A percentile compares a stretch with the other conserved stretches of the same genome.
These are phyloP conservation scores for Fusarium graminum DNA, from an alignment of 2,329 filamentous ascomycete genomes.

Conservation along the genomic window DNA sequence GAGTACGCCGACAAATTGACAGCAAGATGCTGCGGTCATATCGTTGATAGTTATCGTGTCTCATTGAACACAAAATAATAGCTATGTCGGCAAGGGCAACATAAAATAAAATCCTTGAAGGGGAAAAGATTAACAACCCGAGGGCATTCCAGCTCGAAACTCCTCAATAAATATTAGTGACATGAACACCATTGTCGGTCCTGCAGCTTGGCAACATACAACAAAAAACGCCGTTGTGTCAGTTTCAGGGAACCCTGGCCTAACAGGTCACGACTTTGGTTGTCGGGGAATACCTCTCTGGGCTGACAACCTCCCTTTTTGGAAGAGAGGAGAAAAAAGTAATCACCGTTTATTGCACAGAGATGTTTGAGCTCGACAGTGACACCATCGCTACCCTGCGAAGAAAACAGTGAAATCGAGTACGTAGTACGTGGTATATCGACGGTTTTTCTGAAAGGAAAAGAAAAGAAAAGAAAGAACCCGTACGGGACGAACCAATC, in stretches of 20 bases:
- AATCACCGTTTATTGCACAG: not conserved
- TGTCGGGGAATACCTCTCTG: slow-evolving; percentile 5
- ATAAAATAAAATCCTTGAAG: not conserved
- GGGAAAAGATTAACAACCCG: slow-evolving; percentile 23
- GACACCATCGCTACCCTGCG: slow-evolving; percentile 5
- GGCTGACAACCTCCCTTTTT: slow-evolving; percentile 1
- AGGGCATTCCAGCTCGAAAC: slow-evolving; percentile 9
- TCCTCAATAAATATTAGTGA: not conserved
- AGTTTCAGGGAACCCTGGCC: slow-evolving; percentile 43
- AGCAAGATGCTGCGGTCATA: not conserved
- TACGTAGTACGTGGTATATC: not conserved
- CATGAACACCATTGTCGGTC: slow-evolving; percentile 12
- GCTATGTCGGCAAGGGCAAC: slow-evolving; percentile 27
- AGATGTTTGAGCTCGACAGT: not conserved
- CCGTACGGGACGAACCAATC: not conserved
- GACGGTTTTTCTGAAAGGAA: slow-evolving; percentile 12
- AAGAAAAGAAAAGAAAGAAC: not conserved
- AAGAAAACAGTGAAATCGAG: slow-evolving; percentile 4
- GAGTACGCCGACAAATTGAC: not conserved
- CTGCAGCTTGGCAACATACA: slow-evolving; percentile 32
- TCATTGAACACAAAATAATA: slow-evolving; percentile 1
- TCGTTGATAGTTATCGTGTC: not conserved
- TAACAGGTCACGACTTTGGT: slow-evolving; percentile 28
- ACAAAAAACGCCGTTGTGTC: slow-evolving; percentile 37
- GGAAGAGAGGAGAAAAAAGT: not conserved